Base-by-base conservation (phyloP, 2,329 filamentous ascomycete genomes). In the Neocucurbitaria cava region DNA sequence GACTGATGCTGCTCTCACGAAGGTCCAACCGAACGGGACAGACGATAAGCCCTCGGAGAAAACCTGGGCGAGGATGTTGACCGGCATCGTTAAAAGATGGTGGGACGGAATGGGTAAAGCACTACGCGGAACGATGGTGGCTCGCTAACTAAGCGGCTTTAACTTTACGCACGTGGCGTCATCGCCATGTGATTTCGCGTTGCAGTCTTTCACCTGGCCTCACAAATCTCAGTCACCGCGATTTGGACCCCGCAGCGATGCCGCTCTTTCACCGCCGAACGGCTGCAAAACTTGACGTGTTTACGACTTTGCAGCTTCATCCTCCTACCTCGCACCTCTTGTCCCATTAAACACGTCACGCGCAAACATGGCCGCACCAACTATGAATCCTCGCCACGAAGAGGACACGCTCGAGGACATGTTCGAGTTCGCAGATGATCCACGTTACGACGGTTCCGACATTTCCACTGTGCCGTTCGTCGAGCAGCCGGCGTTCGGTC, bases 391-490 rank as follows among this genome's bases (percentile, higher is more conserved):
- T 26, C 47, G 38, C 15, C 51, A 17, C 6, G 49, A 46, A 6
- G 48, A 54, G 23, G 61, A 61, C n/a, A 35, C 56, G 5, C 13
- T 49, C n/a, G 61, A 59, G 24, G 54, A n/a, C n/a, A n/a, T n/a
- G n/a, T n/a, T n/a, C n/a, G n/a, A n/a, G n/a, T n/a, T 64, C 10
- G 30, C 30, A 13, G 30, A 17, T 6, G 31, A n/a, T 13, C 31
- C 31, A 17, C 15, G 13, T 15, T 10, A 35, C 26, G 55, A 73
- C 52, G 75, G 67, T 15, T 82, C 85, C 20, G 83, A 85, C 31
- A 81, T 87, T 39, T 87, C 87, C 56, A 83, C 82, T 17, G 76
- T 83, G 2, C 85, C 86, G 0, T 77, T 86, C 4, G 78, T 82
- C 58, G 81, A 86, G 54, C 85, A 87, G 63, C 81, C 82, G 11